Percentiles rank a stretch among this genome's conserved stretches.
These are phyloP conservation scores for Bipolaris bicolor DNA, from an alignment of 2,329 filamentous ascomycete species.

Conservation along the genomic window DNA sequence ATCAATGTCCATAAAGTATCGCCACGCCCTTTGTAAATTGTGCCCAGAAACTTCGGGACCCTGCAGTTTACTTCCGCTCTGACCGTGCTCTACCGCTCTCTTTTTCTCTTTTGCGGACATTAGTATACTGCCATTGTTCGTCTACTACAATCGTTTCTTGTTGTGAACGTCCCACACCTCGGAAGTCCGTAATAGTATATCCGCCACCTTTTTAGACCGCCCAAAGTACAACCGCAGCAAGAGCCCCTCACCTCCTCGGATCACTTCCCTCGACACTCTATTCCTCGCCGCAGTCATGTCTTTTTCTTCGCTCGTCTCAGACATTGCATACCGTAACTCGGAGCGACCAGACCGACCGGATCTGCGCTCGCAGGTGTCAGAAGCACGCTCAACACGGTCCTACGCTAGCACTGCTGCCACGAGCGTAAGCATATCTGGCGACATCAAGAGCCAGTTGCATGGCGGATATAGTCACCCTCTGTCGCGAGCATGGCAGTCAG, in stretches of 20 bases:
- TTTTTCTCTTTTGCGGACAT: not conserved
- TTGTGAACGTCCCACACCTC: conserved; percentile 12
- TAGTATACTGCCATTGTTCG: not conserved
- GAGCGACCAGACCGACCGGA: conserved; percentile 47
- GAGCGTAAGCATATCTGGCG: conserved; percentile 59
- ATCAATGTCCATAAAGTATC: conserved; percentile 7
- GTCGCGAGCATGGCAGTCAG: conserved; percentile 59
- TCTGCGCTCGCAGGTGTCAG: conserved; percentile 54
- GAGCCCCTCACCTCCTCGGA: not conserved
- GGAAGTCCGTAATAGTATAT: conserved; percentile 10
- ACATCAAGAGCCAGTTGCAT: conserved; percentile 59
- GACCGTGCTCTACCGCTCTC: not conserved
- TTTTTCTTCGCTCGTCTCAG: conserved; percentile 60
- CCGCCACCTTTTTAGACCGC: conserved; percentile 18
- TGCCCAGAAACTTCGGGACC: not conserved
- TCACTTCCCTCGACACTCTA: not conserved
- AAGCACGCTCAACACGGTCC: conserved; percentile 54
- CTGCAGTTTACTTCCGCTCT: not conserved
- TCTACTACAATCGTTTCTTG: not conserved
- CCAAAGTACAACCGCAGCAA: conserved; percentile 7
- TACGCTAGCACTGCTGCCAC: conserved; percentile 60
- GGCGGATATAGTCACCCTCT: conserved; percentile 60
- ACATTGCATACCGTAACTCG: conserved; percentile 57
- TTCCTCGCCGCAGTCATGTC: conserved; percentile 49
- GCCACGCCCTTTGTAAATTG: conserved; percentile 1